Percentiles rank a stretch among this genome's conserved stretches.
Conservation (phyloP, 2,329 filamentous ascomycete species). For the Onygenales sp. region DNA sequence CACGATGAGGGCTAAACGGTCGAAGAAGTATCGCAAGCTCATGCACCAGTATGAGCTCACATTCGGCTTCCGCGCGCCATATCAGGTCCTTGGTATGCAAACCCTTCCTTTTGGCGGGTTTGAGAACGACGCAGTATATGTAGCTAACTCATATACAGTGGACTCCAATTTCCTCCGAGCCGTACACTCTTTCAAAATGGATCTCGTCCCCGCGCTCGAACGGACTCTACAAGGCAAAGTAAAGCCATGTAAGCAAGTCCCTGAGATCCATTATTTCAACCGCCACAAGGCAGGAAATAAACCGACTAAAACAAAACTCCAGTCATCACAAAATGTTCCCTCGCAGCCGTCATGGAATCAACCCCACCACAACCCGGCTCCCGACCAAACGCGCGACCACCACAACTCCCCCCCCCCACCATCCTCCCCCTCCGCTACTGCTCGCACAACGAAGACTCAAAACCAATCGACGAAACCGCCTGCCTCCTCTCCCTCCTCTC, state of each 20-base stretch:
- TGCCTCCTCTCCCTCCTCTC: slow-evolving; percentile 37
- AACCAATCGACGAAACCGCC: slow-evolving; percentile 34
- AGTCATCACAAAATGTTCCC: slow-evolving; percentile 64
- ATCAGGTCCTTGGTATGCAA: slow-evolving; percentile 66
- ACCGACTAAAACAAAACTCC: slow-evolving; percentile 20
- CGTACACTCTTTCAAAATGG: slow-evolving; percentile 78
- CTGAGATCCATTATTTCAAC: neutral
- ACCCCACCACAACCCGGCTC: slow-evolving; percentile 30
- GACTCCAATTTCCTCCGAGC: slow-evolving; percentile 80
- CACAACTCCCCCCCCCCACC: slow-evolving; percentile 36
- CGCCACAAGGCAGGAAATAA: neutral
- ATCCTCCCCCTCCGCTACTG: slow-evolving; percentile 37
- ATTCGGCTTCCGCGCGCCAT: slow-evolving; percentile 87
- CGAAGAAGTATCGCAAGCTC: slow-evolving; percentile 75
- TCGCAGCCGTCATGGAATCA: slow-evolving; percentile 33
- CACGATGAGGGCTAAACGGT: slow-evolving; percentile 59
- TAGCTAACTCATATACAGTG: slow-evolving; percentile 37
- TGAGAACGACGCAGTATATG: neutral
- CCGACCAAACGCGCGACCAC: slow-evolving; percentile 30
- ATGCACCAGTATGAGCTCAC: slow-evolving; percentile 84
- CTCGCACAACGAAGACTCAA: slow-evolving; percentile 34
- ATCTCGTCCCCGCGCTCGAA: slow-evolving; percentile 65
- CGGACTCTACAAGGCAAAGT: slow-evolving; percentile 78
- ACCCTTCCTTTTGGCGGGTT: slow-evolving; percentile 1
- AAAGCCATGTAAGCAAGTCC: slow-evolving; percentile 55